Evolutionary conservation across 2,329 filamentous ascomycete genomes (phyloP).

Genomic region (Trichoderma atroviride): DNA sequence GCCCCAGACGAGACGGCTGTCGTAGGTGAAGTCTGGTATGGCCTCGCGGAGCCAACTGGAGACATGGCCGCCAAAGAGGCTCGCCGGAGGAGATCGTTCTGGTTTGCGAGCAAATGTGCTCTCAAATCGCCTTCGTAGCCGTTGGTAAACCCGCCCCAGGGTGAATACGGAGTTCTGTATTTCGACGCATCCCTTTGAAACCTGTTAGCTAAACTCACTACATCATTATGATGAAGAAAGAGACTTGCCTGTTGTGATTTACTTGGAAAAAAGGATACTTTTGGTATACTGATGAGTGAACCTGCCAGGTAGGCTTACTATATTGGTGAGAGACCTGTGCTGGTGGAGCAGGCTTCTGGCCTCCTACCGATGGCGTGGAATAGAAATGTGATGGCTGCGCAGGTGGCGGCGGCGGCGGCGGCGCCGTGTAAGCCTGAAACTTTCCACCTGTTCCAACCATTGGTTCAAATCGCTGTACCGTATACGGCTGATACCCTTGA

Average conservation of each 20-base stretch:
- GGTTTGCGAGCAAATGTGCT: constrained; percentile 47
- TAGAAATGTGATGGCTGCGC: neutral
- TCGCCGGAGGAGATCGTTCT: constrained; percentile 37
- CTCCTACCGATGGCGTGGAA: neutral
- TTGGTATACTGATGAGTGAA: constrained; percentile 49
- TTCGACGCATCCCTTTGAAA: constrained; percentile 53
- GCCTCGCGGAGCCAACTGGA: neutral
- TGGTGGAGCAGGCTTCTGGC: neutral
- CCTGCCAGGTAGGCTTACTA: constrained; percentile 39
- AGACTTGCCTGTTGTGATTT: constrained; percentile 58
- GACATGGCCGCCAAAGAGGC: constrained; percentile 27
- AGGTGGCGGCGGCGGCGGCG: neutral
- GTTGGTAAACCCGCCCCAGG: constrained; percentile 61
- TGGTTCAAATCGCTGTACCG: constrained; percentile 32
- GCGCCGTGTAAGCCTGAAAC: constrained; percentile 25
- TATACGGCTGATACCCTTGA: constrained; percentile 5
- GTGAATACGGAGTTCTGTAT: constrained; percentile 63
- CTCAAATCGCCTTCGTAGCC: constrained; percentile 59
- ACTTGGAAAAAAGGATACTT: constrained; percentile 63
- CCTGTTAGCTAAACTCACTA: constrained; percentile 28
- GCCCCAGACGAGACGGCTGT: neutral
- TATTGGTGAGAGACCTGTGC: constrained; percentile 6
- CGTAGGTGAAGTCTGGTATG: neutral
- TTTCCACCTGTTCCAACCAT: constrained; percentile 22
- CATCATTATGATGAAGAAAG: neutral